These are phyloP conservation scores for Hypomontagnella monticulosa DNA, from an alignment of 495 filamentous ascomycete genomes.

Conservation along the genomic window DNA sequence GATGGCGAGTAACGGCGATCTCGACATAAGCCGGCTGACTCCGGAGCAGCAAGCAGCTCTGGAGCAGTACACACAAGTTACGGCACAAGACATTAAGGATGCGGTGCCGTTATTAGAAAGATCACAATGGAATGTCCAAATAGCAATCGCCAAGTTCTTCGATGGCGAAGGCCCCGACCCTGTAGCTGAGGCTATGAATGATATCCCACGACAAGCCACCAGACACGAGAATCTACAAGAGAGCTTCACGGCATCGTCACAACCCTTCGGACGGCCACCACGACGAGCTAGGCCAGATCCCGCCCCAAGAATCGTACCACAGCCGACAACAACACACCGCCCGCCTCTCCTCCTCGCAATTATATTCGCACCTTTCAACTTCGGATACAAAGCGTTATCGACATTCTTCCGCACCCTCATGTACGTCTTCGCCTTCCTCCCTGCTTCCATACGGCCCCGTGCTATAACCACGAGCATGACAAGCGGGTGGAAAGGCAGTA, in stretches of 20 bases:
- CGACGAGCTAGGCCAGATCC: slow-evolving; percentile 57
- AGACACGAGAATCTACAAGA: slow-evolving; percentile 78
- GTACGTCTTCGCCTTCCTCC: slow-evolving; percentile 72
- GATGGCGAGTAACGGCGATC: slow-evolving; percentile 52
- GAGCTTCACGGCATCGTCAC: slow-evolving; percentile 53
- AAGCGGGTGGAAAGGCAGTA: slow-evolving; percentile 68
- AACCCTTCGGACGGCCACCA: slow-evolving; percentile 44
- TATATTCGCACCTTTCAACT: slow-evolving; percentile 81
- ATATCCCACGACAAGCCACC: slow-evolving; percentile 64
- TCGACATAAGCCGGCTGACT: slow-evolving; percentile 76
- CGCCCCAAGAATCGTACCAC: slow-evolving; percentile 84
- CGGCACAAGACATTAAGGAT: slow-evolving; percentile 78
- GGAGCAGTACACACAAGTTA: slow-evolving; percentile 88
- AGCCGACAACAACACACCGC: slow-evolving; percentile 69
- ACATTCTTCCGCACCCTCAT: slow-evolving; percentile 76
- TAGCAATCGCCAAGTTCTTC: slow-evolving; percentile 96
- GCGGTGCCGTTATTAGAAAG: slow-evolving; percentile 83
- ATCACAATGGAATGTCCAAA: slow-evolving; percentile 97
- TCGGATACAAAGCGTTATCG: slow-evolving; percentile 75
- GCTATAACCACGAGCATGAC: slow-evolving; percentile 65
- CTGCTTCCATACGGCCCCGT: slow-evolving; percentile 64
- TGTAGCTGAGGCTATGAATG: slow-evolving; percentile 74
- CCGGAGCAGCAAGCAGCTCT: slow-evolving; percentile 80
- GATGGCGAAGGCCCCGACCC: slow-evolving; percentile 90
- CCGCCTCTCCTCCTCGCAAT: slow-evolving; percentile 79